Base-by-base conservation (phyloP, 2,329 filamentous ascomycete genomes). In the Pseudopyricularia javanii region DNA sequence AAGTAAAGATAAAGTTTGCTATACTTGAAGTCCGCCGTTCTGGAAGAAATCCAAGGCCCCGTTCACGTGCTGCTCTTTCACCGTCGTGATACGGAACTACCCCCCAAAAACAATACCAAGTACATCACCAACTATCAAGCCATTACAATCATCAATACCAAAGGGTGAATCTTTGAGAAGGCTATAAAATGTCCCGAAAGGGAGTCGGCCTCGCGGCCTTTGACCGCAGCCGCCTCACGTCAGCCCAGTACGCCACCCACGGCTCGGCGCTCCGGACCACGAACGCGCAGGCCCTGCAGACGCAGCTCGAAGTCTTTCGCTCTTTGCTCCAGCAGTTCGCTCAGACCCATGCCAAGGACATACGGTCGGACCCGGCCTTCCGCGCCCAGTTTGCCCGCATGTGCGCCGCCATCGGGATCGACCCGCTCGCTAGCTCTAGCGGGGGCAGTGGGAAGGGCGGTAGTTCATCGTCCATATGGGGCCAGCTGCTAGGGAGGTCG, bases 301-400 rank as follows among this genome's bases (percentile, higher is more conserved):
- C 90, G 35, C 93, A 98, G 66, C 85, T 98, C 56, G 85, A 90
- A 59, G 91, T 97, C 63, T 98, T 98, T 76, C 90, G 95, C 64
- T 93, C 89, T 17, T 79, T 96, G 11, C 82, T 98, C 6, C 90
- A 96, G 71, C 90, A 94, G 68, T 98, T 98, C 69, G 89, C 91
- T 47, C 79, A 91, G 63, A 95, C 91, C 50, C 93, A 98, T 75
- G 88, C 86, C 60, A 90, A 91, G 64, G 93, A 95, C 62, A 98
- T 98, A 55, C 91, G 91, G 57, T 95, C 90, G 2, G 91, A 97
- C 66, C 93, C 93, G 6, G 85, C 82, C 8, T 98, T 98, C 69
- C 88, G 93, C 56, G 90, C 91, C 33, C 91, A 98, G 69, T 98
- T 98, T 65, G 91, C 93, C 3, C 89, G 91, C 40, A 98, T 98